Base-by-base conservation (phyloP, 1,284 basidiomycete genomes). In the Pholiota adiposa region DNA sequence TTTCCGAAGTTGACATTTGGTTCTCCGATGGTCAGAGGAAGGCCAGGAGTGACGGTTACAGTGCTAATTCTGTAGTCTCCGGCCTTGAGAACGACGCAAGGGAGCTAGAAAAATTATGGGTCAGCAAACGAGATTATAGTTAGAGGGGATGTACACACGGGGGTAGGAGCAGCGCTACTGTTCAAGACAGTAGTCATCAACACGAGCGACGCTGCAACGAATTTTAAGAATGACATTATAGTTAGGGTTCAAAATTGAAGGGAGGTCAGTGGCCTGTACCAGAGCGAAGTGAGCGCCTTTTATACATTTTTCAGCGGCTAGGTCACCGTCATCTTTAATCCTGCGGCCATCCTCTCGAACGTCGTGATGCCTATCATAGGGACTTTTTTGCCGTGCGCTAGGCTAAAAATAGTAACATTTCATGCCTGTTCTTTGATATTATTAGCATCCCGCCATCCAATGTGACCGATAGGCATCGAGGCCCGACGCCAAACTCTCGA, bases 31-130 rank as follows among this genome's bases (percentile, higher is more conserved):
- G 31, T 49, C 38, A 60, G 29, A 8, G 54, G 59, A 29, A 56
- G 31, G 18, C 59, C 59, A 23, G 59, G 59, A 38, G 16, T 51
- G n/a, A 48, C 46, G 12, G 58, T 56, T 19, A 60, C 59, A 36
- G 53, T 60, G 11, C 56, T 38, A 25, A 60, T 60, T 5, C 7
- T 41, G 29, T 60, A 60, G 54, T 56, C n/a, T 29, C 59, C 59
- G 11, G 54, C 2, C 3, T 33, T 25, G 25, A 60, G 40, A 25
- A 49, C 23, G 14, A 53, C 54, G 33, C 59, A 60, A 18, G 59
- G 58, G 18, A 60, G 49, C 59, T 59, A 8, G 29, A 41, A 11
- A 2, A n/a, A 49, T 18, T 19, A 41, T 16, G 3, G 14, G 21
- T 18, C 27, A 41, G n/a, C 19, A 25, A 9, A 5, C 29, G 38